Evolutionary conservation across 1,139 yeast genomes (phyloP).

Genomic region (Hanseniaspora uvarum): DNA sequence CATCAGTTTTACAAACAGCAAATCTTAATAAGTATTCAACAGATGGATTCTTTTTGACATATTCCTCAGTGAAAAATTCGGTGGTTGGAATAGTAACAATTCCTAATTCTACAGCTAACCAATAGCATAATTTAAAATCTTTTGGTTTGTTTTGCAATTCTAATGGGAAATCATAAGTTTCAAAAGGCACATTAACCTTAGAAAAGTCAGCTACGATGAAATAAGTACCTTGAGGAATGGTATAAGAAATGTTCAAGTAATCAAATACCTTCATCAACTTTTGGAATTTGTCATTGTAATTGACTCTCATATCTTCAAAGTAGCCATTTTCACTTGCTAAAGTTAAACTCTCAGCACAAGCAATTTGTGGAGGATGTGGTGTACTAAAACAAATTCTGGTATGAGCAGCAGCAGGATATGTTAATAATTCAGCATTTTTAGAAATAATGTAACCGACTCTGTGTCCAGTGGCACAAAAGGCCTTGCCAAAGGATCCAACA

Average conservation of each 20-base stretch:
- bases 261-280: slow-evolving; percentile 70
- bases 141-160: slow-evolving; percentile 58
- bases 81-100: slow-evolving; percentile 96
- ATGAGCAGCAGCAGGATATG: slow-evolving; percentile 80
- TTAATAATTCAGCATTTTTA: slow-evolving; percentile 57
- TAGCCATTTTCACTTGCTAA: slow-evolving; percentile 54
- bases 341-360: slow-evolving; percentile 66
- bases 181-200: slow-evolving; percentile 61
- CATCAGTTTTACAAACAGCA: slow-evolving; percentile 91
- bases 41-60: slow-evolving; percentile 38
- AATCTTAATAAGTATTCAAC: slow-evolving; percentile 82
- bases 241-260: slow-evolving; percentile 77
- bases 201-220: slow-evolving; percentile 79
- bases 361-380: slow-evolving; percentile 92
- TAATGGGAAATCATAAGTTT: slow-evolving; percentile 58
- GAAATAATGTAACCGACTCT: slow-evolving; percentile 94
- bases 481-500: slow-evolving; percentile 94
- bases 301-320: slow-evolving; percentile 56
- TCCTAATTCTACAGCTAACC: slow-evolving; percentile 86
- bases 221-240: slow-evolving; percentile 86
- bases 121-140: slow-evolving; percentile 81
- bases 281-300: slow-evolving; percentile 59
- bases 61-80: slow-evolving; percentile 65
- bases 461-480: slow-evolving; percentile 98
- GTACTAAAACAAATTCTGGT: slow-evolving; percentile 83